Conservation (phyloP, 1,139 yeast genomes). For the Kodamaea plutei region DNA sequence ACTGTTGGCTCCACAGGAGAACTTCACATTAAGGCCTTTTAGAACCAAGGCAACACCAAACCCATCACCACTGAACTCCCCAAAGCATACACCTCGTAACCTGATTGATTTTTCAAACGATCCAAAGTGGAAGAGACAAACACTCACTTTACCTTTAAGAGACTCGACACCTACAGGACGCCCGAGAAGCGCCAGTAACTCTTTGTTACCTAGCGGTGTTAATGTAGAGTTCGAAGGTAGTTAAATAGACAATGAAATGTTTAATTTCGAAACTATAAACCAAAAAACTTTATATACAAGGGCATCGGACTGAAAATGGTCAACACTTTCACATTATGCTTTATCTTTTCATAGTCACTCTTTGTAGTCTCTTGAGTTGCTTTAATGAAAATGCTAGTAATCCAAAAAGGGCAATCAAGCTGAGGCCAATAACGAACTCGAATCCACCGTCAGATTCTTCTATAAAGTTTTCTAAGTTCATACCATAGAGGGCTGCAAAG, state of each 20-base stretch:
- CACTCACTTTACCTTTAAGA: constrained; percentile 5
- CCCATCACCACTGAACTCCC: constrained; percentile 40
- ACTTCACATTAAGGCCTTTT: constrained; percentile 41
- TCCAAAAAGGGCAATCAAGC: constrained; percentile 23
- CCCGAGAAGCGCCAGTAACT: constrained; percentile 22
- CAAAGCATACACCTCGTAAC: constrained; percentile 25
- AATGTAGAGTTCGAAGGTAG: constrained; percentile 28
- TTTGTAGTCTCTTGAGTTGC: constrained; percentile 32
- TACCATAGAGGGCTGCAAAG: constrained; percentile 42
- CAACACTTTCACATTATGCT: too few relatives aligned
- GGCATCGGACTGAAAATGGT: too few relatives aligned
- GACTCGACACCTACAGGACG: constrained; percentile 8
- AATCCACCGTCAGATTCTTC: constrained; percentile 37
- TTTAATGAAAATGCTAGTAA: constrained; percentile 27
- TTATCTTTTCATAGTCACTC: constrained; percentile 32
- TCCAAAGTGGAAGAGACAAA: constrained; percentile 9
- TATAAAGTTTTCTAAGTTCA: constrained; percentile 37
- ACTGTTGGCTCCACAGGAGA: constrained; percentile 17
- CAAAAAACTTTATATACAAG: too few relatives aligned
- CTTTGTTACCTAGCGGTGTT: constrained; percentile 27
- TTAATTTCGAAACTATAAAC: too few relatives aligned
- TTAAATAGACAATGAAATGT: constrained; percentile 2
- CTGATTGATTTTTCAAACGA: constrained; percentile 12
- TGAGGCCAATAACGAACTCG: constrained; percentile 27
- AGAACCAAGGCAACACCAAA: constrained; percentile 39